Percentiles rank a stretch among this genome's conserved stretches.
Evolutionary conservation across 208 protist genomes (phyloP).

Genomic region (Trypanosoma cruzi): DNA sequence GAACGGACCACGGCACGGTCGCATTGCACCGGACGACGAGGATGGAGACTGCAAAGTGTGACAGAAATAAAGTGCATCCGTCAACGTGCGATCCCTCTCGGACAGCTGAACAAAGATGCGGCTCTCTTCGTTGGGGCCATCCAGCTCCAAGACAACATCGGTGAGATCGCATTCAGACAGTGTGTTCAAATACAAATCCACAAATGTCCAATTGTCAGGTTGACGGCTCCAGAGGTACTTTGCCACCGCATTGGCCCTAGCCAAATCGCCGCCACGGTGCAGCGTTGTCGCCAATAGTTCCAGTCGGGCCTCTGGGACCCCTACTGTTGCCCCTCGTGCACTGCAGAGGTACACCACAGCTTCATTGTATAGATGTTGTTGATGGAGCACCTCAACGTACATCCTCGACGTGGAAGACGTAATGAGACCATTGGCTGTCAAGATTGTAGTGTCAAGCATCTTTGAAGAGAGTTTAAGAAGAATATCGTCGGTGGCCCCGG

Average conservation of each 20-base stretch:
- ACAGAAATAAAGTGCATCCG: conserved; percentile 54
- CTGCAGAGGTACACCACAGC: conserved; percentile 72
- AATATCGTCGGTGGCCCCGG: conserved; percentile 60
- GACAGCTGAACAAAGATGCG: conserved; percentile 40
- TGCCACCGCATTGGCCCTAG: conserved; percentile 60
- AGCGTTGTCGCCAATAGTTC: conserved; percentile 62
- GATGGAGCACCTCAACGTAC: conserved; percentile 79
- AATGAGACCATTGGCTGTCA: conserved; percentile 63
- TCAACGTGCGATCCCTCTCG: conserved; percentile 41
- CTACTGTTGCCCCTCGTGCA: conserved; percentile 54
- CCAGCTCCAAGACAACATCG: conserved; percentile 24
- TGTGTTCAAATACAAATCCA: conserved; percentile 65
- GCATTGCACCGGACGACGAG: conserved; percentile 39
- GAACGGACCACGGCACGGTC: conserved; percentile 70
- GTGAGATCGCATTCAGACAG: conserved; percentile 25
- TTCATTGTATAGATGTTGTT: conserved; percentile 61
- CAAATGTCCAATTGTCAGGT: conserved; percentile 84
- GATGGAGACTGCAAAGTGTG: conserved; percentile 12
- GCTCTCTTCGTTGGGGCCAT: conserved; percentile 38
- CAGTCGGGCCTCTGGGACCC: conserved; percentile 72
- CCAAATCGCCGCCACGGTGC: conserved; percentile 36
- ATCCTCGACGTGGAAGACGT: conserved; percentile 65
- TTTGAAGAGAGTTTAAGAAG: conserved; percentile 73
- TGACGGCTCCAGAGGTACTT: conserved; percentile 54
- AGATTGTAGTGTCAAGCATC: conserved; percentile 59